These are phyloP conservation scores for Falciphora oryzae DNA, from an alignment of 2,329 filamentous ascomycete genomes.

Conservation along the genomic window DNA sequence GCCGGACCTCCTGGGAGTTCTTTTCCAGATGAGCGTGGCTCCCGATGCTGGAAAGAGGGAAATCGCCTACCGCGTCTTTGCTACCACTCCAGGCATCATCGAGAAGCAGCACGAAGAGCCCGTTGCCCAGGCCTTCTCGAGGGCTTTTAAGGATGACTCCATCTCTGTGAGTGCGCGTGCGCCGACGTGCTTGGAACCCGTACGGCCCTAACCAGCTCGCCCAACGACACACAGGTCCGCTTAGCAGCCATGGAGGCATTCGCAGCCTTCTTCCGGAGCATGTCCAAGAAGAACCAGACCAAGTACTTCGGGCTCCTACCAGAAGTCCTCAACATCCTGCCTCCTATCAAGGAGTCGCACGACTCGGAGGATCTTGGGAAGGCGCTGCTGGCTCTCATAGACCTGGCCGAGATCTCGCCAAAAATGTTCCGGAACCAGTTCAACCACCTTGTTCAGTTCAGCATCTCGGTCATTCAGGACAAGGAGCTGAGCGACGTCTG, in stretches of 20 bases:
- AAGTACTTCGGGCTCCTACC: constrained; percentile 87
- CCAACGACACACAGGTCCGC: constrained; percentile 55
- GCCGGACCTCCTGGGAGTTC: constrained; percentile 78
- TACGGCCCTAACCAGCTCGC: not conserved
- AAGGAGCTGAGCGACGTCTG: constrained; percentile 89
- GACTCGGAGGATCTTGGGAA: constrained; percentile 90
- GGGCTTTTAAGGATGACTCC: constrained; percentile 85
- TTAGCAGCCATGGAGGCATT: constrained; percentile 96
- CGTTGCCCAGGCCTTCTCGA: constrained; percentile 82
- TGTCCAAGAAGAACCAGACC: constrained; percentile 77
- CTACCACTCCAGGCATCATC: constrained; percentile 90
- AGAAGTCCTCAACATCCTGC: constrained; percentile 88
- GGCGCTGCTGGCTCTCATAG: constrained; percentile 84
- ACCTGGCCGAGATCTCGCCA: constrained; percentile 86
- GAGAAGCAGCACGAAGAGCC: constrained; percentile 91
- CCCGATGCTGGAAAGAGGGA: constrained; percentile 78
- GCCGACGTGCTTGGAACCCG: not conserved
- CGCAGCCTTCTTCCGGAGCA: constrained; percentile 87
- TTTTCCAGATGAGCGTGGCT: constrained; percentile 89
- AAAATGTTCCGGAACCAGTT: constrained; percentile 99
- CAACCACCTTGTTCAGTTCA: constrained; percentile 86
- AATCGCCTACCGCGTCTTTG: constrained; percentile 90
- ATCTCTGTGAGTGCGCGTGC: constrained; percentile 54
- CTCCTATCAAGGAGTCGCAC: constrained; percentile 84
- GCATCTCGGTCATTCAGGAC: constrained; percentile 88